Percentiles rank a stretch among this genome's conserved stretches.
phyloP scores from a whole-genome alignment of 257 asterid species.

The Ligustrum vulgare region DNA sequence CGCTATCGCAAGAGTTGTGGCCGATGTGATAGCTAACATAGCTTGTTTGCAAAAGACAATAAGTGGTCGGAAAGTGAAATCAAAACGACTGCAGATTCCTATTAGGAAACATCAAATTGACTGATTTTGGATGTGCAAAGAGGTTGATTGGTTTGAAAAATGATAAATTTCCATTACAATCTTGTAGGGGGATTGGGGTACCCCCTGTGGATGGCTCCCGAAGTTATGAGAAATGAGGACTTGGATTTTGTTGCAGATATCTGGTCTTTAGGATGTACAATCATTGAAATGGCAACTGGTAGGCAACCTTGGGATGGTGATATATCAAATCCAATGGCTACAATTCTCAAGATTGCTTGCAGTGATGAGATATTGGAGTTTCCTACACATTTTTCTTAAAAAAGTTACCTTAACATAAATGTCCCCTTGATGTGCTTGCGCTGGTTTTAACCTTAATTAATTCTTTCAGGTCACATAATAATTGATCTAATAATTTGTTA shows the following conservation, averaged over 20 bases:
- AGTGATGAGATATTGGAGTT: constrained; percentile 40
- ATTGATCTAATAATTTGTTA: too few relatives aligned
- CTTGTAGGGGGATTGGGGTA: constrained; percentile 36
- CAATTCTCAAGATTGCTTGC: constrained; percentile 38
- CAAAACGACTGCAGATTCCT: too few relatives aligned
- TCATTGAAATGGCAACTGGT: constrained; percentile 67
- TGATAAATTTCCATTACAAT: not conserved
- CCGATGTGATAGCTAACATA: too few relatives aligned
- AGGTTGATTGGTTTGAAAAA: not conserved
- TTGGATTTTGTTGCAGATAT: constrained; percentile 41
- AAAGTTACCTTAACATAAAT: too few relatives aligned
- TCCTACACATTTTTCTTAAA: constrained; percentile 38
- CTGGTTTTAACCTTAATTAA: too few relatives aligned
- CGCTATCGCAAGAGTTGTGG: too few relatives aligned
- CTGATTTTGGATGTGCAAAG: constrained; percentile 60
- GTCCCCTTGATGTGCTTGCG: too few relatives aligned
- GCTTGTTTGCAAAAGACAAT: too few relatives aligned
- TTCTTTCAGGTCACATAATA: too few relatives aligned
- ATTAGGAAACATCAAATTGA: constrained; percentile 45
- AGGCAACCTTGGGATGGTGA: constrained; percentile 46
- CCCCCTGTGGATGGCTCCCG: constrained; percentile 82
- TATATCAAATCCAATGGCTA: constrained; percentile 33
- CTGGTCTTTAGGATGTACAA: constrained; percentile 73
- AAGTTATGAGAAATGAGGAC: constrained; percentile 40
- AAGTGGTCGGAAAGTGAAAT: too few relatives aligned